phyloP scores from a whole-genome alignment of 129 eudicot species.

The Rutidosis leptorrhynchoides region DNA sequence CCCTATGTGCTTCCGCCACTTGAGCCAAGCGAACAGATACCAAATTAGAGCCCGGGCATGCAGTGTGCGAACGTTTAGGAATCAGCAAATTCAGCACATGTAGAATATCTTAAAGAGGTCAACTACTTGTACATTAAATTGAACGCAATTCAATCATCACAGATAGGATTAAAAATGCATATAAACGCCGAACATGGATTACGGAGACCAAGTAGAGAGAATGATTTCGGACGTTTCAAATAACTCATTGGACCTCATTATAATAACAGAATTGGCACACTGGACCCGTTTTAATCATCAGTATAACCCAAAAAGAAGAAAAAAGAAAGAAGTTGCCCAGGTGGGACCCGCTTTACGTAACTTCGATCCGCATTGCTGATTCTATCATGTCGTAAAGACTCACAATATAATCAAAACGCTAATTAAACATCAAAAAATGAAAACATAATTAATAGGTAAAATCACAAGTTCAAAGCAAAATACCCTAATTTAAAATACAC shows the following conservation, averaged over 20 bases:
- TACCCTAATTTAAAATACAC: slow-evolving; percentile 18
- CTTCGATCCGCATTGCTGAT: neutral
- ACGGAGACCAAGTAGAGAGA: too few species aligned
- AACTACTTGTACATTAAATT: too few species aligned
- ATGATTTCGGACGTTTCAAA: neutral
- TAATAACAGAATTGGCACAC: neutral
- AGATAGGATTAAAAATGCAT: too few species aligned
- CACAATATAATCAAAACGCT: slow-evolving; percentile 4
- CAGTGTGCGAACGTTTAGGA: too few species aligned
- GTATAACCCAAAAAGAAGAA: neutral
- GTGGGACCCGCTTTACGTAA: neutral
- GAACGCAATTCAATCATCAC: too few species aligned
- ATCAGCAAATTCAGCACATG: too few species aligned
- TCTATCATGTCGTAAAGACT: neutral
- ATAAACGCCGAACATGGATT: too few species aligned
- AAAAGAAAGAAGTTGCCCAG: neutral
- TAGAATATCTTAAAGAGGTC: too few species aligned
- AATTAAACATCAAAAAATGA: neutral
- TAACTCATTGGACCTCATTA: neutral
- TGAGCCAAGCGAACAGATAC: too few species aligned
- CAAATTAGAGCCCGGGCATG: too few species aligned
- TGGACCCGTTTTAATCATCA: neutral
- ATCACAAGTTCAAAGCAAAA: slow-evolving; percentile 6
- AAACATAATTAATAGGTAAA: slow-evolving; percentile 16
- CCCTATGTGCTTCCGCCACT: too few species aligned